These are phyloP conservation scores for Mycothermus thermophilus DNA, from an alignment of 495 filamentous ascomycete genomes.

Conservation along the genomic window DNA sequence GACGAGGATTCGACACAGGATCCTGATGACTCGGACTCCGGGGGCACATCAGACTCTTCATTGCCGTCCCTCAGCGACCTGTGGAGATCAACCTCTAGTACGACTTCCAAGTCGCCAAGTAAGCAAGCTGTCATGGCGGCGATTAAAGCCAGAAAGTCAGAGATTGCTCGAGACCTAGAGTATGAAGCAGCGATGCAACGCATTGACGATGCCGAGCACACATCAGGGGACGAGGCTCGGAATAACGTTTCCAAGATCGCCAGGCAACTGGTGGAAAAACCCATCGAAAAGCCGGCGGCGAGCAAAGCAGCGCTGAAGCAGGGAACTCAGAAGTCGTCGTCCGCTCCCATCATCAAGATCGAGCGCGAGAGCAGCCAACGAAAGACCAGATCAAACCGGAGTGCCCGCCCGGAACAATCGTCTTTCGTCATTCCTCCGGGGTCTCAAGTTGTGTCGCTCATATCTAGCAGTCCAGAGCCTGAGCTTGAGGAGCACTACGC, in stretches of 20 bases:
- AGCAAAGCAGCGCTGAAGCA: conserved; percentile 1
- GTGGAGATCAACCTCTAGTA: conserved; percentile 19
- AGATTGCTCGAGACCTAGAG: conserved; percentile 12
- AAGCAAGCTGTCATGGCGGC: conserved; percentile 7
- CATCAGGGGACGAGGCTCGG: background rate
- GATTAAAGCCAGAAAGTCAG: conserved; percentile 11
- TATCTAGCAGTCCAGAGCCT: conserved; percentile 26
- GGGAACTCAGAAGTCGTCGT: background rate
- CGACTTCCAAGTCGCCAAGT: conserved; percentile 12
- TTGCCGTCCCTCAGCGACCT: conserved; percentile 26
- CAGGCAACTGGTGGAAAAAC: conserved; percentile 7
- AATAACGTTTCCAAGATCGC: conserved; percentile 2
- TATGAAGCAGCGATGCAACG: conserved; percentile 25
- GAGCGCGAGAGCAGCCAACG: too few relatives aligned
- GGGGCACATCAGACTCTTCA: conserved; percentile 14
- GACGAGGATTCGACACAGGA: background rate
- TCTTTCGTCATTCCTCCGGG: conserved; percentile 22
- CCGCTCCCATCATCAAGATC: conserved; percentile 2
- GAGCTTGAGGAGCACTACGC: conserved; percentile 26
- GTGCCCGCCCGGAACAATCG: too few relatives aligned
- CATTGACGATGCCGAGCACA: conserved; percentile 15
- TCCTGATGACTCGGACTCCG: background rate
- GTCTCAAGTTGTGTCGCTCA: conserved; percentile 26
- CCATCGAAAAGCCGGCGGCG: conserved; percentile 13
- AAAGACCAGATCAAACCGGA: too few relatives aligned